Evolutionary conservation across 306 rosid genomes (phyloP).

Genomic region (Morella rubra): DNA sequence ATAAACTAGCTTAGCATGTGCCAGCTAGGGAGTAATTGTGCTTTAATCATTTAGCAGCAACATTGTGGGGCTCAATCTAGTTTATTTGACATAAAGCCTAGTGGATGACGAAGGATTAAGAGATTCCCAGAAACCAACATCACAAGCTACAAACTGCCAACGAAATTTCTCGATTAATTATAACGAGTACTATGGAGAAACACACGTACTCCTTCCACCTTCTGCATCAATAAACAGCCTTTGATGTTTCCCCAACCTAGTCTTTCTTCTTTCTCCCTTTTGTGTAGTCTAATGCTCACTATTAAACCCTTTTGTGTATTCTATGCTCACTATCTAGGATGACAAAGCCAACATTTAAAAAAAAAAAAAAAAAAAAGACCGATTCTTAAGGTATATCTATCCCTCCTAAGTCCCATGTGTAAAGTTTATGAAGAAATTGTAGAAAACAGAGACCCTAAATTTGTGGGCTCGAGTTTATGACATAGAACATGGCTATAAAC

Average conservation of each 20-base stretch:
- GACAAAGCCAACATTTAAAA: background rate
- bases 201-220: constrained; percentile 33
- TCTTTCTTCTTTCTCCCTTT: background rate
- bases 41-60: background rate
- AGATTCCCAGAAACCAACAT: constrained; percentile 3
- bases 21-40: constrained; percentile 22
- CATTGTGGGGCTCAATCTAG: constrained; percentile 16
- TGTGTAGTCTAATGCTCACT: background rate
- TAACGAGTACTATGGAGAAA: constrained; percentile 6
- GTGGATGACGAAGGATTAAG: constrained; percentile 18
- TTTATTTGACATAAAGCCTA: constrained; percentile 12
- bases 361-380: background rate
- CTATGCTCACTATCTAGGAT: too few relatives aligned
- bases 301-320: too few relatives aligned
- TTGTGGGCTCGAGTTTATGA: too few relatives aligned
- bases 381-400: too few relatives aligned
- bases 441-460: too few relatives aligned
- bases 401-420: too few relatives aligned
- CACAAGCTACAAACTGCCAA: background rate
- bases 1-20: constrained; percentile 22
- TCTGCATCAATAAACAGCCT: background rate
- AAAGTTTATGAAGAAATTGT: too few relatives aligned
- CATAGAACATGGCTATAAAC: too few relatives aligned
- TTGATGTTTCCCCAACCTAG: background rate
- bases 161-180: background rate